phyloP scores from a whole-genome alignment of 441 rosid genomes.

The Populus trichocarpa region DNA sequence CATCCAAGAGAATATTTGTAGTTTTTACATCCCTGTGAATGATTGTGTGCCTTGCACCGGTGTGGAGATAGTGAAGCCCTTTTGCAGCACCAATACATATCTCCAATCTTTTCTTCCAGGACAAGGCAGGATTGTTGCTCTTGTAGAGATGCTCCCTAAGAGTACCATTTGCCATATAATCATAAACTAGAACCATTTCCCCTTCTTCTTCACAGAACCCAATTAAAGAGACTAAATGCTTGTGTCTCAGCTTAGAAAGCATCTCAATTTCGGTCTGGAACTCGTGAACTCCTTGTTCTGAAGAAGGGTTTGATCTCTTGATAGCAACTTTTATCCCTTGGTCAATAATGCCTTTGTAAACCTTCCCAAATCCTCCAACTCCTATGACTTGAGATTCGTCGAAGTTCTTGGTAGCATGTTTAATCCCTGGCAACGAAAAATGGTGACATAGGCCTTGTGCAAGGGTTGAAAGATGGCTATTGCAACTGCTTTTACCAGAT shows the following conservation, averaged over 20 bases:
- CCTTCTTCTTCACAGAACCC: constrained; percentile 87
- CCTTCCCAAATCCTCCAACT: constrained; percentile 55
- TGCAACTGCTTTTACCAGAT: constrained; percentile 71
- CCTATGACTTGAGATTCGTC: constrained; percentile 65
- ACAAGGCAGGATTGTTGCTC: no score
- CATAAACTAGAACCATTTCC: constrained; percentile 6
- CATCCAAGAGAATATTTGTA: no score
- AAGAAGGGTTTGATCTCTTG: constrained; percentile 79
- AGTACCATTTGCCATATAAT: no score
- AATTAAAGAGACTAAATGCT: constrained; percentile 79
- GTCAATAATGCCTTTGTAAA: constrained; percentile 50
- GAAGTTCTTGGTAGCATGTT: constrained; percentile 55
- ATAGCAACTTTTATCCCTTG: constrained; percentile 68
- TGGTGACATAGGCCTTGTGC: constrained; percentile 73
- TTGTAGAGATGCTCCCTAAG: no score
- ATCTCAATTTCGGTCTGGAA: constrained; percentile 31
- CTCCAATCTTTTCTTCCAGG: no score
- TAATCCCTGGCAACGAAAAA: constrained; percentile 58
- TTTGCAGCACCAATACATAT: no score
- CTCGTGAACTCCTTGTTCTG: constrained; percentile 82
- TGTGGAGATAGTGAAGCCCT: no score
- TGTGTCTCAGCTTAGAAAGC: constrained; percentile 82
- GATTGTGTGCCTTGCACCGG: no score
- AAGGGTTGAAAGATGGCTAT: constrained; percentile 51
- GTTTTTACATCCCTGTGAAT: no score